phyloP scores from a whole-genome alignment of 257 asterid genomes.

The Scutellaria barbata region DNA sequence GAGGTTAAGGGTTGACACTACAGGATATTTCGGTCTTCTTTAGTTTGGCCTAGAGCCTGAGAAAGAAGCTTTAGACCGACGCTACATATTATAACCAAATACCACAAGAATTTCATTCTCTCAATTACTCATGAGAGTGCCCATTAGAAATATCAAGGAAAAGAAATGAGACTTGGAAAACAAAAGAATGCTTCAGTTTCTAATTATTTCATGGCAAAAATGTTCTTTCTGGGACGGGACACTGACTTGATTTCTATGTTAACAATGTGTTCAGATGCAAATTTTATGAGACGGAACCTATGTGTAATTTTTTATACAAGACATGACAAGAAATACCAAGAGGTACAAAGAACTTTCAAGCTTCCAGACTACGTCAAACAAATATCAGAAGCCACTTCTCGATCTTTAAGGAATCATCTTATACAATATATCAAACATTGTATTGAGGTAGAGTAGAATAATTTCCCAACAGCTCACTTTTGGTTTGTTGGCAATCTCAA shows the following conservation, averaged over 20 bases:
- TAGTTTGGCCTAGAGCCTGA: too few relatives aligned
- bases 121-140: not conserved
- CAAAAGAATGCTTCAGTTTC: not conserved
- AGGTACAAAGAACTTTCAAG: slow-evolving; percentile 3
- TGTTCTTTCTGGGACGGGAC: not conserved
- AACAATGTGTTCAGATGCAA: not conserved
- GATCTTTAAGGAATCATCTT: slow-evolving; percentile 8
- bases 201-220: not conserved
- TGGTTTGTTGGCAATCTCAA: not conserved
- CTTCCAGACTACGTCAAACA: slow-evolving; percentile 3
- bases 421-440: slow-evolving; percentile 19
- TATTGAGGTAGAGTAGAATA: slow-evolving; percentile 12
- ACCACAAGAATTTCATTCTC: not conserved
- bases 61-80: too few relatives aligned
- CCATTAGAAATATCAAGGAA: slow-evolving; percentile 1
- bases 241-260: not conserved
- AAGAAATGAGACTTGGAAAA: not conserved
- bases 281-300: not conserved
- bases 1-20: not conserved
- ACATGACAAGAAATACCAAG: not conserved
- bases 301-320: not conserved
- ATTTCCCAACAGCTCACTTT: not conserved
- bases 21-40: too few relatives aligned
- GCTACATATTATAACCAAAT: too few relatives aligned
- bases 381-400: not conserved